Percentiles rank a stretch among this genome's conserved stretches.
Conservation (phyloP, 306 rosid species). For the Inga leiocalycina region DNA sequence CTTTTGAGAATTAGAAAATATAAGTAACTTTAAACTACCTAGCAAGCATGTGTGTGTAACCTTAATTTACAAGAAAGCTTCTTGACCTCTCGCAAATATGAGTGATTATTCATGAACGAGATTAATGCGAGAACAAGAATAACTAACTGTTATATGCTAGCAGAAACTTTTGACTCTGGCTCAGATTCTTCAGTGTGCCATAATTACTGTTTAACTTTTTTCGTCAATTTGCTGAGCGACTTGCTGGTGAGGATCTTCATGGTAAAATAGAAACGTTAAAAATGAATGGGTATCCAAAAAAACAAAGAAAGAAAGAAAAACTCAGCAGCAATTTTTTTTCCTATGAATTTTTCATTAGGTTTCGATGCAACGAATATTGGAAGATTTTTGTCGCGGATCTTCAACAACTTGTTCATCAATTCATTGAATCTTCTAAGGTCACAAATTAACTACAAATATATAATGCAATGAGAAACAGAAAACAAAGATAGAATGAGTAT, state of each 20-base stretch:
- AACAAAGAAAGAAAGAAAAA: not conserved
- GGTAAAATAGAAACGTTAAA: not conserved
- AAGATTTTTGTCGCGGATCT: not conserved
- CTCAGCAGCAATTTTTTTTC: constrained; percentile 1
- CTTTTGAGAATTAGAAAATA: not conserved
- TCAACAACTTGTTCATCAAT: constrained; percentile 1
- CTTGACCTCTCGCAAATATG: not conserved
- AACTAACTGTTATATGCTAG: constrained; percentile 25
- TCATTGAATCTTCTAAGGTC: not conserved
- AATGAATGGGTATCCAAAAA: not conserved
- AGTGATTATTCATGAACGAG: constrained; percentile 28
- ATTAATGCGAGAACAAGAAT: constrained; percentile 22
- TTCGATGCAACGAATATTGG: not conserved
- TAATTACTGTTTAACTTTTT: constrained; percentile 1
- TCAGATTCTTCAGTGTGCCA: constrained; percentile 31
- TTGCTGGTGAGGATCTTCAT: not conserved
- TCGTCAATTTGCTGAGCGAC: not conserved
- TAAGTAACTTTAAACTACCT: not conserved
- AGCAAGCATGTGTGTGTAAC: not conserved
- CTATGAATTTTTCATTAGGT: constrained; percentile 2
- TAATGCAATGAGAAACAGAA: not conserved
- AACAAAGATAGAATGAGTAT: not conserved
- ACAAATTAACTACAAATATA: not conserved
- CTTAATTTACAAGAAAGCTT: constrained; percentile 29
- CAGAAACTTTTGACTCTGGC: constrained; percentile 51